These are phyloP conservation scores for Corynascus novoguineensis DNA, from an alignment of 495 filamentous ascomycete species.

Conservation along the genomic window DNA sequence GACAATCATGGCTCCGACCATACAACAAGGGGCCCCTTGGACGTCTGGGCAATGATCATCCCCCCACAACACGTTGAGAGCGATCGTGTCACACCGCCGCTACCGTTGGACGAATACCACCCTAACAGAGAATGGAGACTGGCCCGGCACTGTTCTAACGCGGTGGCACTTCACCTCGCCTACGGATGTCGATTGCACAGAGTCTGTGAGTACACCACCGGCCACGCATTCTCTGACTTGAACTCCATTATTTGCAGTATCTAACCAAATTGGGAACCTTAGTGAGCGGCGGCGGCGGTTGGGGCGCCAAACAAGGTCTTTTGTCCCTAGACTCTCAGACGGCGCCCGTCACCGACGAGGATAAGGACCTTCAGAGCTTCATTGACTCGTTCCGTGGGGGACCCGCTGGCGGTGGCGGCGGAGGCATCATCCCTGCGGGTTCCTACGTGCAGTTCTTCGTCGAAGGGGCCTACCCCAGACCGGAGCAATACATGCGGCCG, in stretches of 20 bases:
- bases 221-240: too few species aligned
- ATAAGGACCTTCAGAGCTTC: slow-evolving; percentile 31
- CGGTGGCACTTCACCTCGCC: slow-evolving; percentile 28
- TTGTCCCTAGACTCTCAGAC: slow-evolving; percentile 74
- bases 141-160: slow-evolving; percentile 2
- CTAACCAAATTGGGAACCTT: slow-evolving; percentile 9
- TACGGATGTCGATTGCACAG: slow-evolving; percentile 54
- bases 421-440: slow-evolving; percentile 38
- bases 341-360: slow-evolving; percentile 28
- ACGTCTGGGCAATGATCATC: slow-evolving; percentile 72
- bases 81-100: background rate
- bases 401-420: background rate
- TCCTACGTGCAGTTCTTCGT: slow-evolving; percentile 48
- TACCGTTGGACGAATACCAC: slow-evolving; percentile 1
- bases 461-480: slow-evolving; percentile 19
- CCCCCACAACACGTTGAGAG: slow-evolving; percentile 29
- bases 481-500: too few species aligned
- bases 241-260: too few species aligned
- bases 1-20: background rate
- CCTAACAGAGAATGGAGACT: slow-evolving; percentile 2
- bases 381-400: slow-evolving; percentile 23
- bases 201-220: slow-evolving; percentile 43
- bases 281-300: slow-evolving; percentile 87
- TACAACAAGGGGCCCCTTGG: slow-evolving; percentile 39
- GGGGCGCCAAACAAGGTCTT: slow-evolving; percentile 80